These are phyloP conservation scores for Castanea mollissima DNA, from an alignment of 306 rosid genomes.

Conservation along the genomic window DNA sequence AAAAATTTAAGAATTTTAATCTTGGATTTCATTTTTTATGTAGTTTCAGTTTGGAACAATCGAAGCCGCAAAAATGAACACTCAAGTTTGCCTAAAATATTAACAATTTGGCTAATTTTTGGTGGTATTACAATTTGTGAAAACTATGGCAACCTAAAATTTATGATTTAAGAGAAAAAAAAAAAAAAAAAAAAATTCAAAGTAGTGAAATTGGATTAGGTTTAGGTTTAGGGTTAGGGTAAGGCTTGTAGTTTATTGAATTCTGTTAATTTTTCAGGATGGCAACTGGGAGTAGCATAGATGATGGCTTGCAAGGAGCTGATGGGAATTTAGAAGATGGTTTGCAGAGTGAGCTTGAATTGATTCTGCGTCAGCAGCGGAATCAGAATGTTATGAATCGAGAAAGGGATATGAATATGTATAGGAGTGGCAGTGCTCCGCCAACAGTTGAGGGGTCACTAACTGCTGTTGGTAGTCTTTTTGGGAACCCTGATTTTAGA, in stretches of 20 bases:
- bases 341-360: slow-evolving; percentile 71
- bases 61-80: background rate
- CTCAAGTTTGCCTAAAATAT: background rate
- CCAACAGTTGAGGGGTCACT: slow-evolving; percentile 93
- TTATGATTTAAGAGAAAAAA: background rate
- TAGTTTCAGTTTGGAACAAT: background rate
- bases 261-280: slow-evolving; percentile 33
- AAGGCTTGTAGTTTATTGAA: background rate
- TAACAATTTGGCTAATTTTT: background rate
- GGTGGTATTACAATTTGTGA: slow-evolving; percentile 21
- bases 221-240: slow-evolving; percentile 2
- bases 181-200: too few relatives aligned
- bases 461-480: slow-evolving; percentile 71
- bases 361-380: slow-evolving; percentile 65
- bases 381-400: slow-evolving; percentile 45
- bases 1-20: background rate
- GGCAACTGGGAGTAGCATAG: slow-evolving; percentile 61
- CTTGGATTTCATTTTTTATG: background rate
- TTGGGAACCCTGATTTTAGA: slow-evolving; percentile 49
- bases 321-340: slow-evolving; percentile 60
- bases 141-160: background rate
- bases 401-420: slow-evolving; percentile 72
- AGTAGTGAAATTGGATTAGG: background rate
- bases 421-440: slow-evolving; percentile 97
- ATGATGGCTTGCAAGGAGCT: slow-evolving; percentile 34